Base-by-base conservation (phyloP, 441 rosid species). In the Bocquillonia castaneifolia region DNA sequence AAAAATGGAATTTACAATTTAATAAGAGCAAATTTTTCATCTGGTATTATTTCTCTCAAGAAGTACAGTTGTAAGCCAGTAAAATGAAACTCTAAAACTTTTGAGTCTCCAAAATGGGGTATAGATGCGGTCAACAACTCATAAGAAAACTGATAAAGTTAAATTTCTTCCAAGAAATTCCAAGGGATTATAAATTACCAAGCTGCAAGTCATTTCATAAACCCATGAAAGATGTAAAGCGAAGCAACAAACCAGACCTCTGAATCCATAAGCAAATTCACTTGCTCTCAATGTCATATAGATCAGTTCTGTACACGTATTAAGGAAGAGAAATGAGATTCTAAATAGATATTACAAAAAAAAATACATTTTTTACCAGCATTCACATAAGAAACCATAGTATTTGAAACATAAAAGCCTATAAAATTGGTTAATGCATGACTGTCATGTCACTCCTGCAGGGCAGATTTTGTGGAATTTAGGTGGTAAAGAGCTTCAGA, bases 201-300 rank as follows among this genome's bases (percentile, higher is more conserved):
- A 25, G 52, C 50, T 37, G 8, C 59, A 25, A 51, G 39, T 50
- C 37, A 40, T 26, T 52, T 18, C 40, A 29, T 47, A 50, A 25
- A 51, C 53, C 52, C 20, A 55, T 40, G 40, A 28, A 40, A 28
- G 25, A 51, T 54, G 62, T 34, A 28, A 39, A 6, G 13, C 10
- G 53, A 44, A 57, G 32, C 23, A 67, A 8, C 44, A 56, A 56
- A 42, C 13, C 20, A 17, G 34, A 29, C 63, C 53, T 39, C 60
- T 56, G n/a, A 6, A 42, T 42, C 23, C 32, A 31, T 20, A 15
- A 29, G 55, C 63, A 45, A 60, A 48, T n/a, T 85, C 80, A 87
- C 82, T 85, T 85, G 83, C 92, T 85, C 79, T 87, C 92, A 0
- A 51, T 13, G 31, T 87, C 89, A 57, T 87, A 87, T 1, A 83